phyloP scores from a whole-genome alignment of 306 rosid species.

The Acacia confusa region DNA sequence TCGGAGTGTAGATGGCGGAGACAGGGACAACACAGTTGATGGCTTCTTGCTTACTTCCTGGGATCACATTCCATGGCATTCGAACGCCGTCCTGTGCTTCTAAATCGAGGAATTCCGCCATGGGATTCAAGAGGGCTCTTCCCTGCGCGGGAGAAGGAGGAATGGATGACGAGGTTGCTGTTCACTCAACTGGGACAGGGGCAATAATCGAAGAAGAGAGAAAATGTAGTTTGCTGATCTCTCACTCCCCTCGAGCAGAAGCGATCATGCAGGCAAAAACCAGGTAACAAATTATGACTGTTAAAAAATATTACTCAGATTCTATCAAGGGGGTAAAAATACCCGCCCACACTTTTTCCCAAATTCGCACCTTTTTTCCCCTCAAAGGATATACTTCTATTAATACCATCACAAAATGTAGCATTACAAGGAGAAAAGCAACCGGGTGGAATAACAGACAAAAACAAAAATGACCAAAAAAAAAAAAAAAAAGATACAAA shows the following conservation, averaged over 20 bases:
- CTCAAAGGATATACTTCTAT: too few species aligned
- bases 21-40: slow-evolving; percentile 72
- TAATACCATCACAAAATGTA: too few species aligned
- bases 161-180: background rate
- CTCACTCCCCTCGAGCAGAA: background rate
- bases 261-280: background rate
- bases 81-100: slow-evolving; percentile 96
- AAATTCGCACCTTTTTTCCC: too few species aligned
- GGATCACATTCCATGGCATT: slow-evolving; percentile 98
- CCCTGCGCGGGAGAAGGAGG: background rate
- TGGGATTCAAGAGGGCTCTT: slow-evolving; percentile 5
- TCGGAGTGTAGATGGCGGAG: slow-evolving; percentile 81
- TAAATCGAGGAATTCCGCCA: slow-evolving; percentile 88
- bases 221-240: background rate
- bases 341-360: too few species aligned
- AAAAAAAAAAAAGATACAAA: too few species aligned
- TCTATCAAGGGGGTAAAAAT: too few species aligned
- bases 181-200: background rate
- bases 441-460: too few species aligned
- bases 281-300: too few species aligned
- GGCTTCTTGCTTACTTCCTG: slow-evolving; percentile 82
- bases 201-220: background rate
- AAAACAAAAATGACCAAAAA: too few species aligned
- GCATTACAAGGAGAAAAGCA: too few species aligned
- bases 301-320: background rate